phyloP scores from a whole-genome alignment of 441 rosid genomes.

The Adansonia gregorii region DNA sequence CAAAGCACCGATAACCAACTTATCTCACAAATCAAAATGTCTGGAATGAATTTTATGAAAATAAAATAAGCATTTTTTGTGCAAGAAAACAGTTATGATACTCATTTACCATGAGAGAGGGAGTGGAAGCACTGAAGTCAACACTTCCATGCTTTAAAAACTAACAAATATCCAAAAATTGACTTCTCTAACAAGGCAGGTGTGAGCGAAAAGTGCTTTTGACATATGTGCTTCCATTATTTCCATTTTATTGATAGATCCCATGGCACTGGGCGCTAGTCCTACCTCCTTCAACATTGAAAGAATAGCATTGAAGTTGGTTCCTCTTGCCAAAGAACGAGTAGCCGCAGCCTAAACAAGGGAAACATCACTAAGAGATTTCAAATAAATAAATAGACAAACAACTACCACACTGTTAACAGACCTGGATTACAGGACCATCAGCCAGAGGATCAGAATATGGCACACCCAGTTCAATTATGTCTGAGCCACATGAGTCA shows the following conservation, averaged over 20 bases:
- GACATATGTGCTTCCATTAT: neutral
- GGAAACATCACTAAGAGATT: conserved; percentile 23
- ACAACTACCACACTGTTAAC: conserved; percentile 2
- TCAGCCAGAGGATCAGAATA: conserved; percentile 97
- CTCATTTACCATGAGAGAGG: conserved; percentile 3
- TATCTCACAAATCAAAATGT: neutral
- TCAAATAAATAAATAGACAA: neutral
- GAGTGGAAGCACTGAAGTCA: neutral
- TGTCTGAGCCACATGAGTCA: conserved; percentile 83
- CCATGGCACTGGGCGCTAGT: neutral
- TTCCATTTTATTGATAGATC: neutral
- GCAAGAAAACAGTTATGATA: neutral
- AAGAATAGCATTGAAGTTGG: conserved; percentile 69
- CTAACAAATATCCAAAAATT: neutral
- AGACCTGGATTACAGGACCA: conserved; percentile 95
- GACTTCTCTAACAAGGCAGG: neutral
- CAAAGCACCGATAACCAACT: neutral
- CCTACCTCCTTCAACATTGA: conserved; percentile 87
- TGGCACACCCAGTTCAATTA: conserved; percentile 96
- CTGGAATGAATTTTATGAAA: neutral
- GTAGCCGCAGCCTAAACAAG: conserved; percentile 84
- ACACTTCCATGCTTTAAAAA: conserved; percentile 6
- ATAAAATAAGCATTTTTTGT: neutral
- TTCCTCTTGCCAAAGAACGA: conserved; percentile 84
- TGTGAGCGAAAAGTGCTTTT: neutral